Evolutionary conservation across 768 basidiomycete genomes (phyloP).

Genomic region (Hypholoma sublateritium): DNA sequence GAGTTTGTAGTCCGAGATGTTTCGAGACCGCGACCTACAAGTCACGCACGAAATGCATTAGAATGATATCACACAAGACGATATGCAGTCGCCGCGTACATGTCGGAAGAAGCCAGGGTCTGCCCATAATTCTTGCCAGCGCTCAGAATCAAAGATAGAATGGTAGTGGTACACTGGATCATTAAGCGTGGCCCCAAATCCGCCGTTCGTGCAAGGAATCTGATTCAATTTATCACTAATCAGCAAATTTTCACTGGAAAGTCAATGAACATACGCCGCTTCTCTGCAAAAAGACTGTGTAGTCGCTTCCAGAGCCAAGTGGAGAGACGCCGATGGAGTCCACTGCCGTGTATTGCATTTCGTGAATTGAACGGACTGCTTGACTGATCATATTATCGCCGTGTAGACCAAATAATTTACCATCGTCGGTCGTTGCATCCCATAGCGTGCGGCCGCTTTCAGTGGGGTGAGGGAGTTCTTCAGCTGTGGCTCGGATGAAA

Average conservation of each 20-base stretch:
- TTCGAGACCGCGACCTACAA: slow-evolving; percentile 61
- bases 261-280: slow-evolving; percentile 33
- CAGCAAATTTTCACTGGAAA: not conserved
- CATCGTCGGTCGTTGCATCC: slow-evolving; percentile 70
- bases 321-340: slow-evolving; percentile 44
- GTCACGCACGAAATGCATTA: not conserved
- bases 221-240: slow-evolving; percentile 3
- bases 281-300: slow-evolving; percentile 85
- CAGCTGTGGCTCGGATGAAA: slow-evolving; percentile 65
- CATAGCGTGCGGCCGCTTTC: slow-evolving; percentile 65
- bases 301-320: slow-evolving; percentile 85
- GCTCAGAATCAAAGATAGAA: slow-evolving; percentile 67
- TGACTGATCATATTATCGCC: slow-evolving; percentile 2
- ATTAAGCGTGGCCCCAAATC: slow-evolving; percentile 37
- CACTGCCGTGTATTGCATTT: slow-evolving; percentile 36
- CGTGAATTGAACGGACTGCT: slow-evolving; percentile 31
- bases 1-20: slow-evolving; percentile 59
- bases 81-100: slow-evolving; percentile 31
- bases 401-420: slow-evolving; percentile 42
- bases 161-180: slow-evolving; percentile 75
- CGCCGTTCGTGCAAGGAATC: slow-evolving; percentile 42
- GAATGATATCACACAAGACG: not conserved
- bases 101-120: slow-evolving; percentile 74
- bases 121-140: slow-evolving; percentile 70
- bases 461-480: slow-evolving; percentile 75